Base-by-base conservation (phyloP, 441 rosid genomes). In the Pelargonium hybrid region DNA sequence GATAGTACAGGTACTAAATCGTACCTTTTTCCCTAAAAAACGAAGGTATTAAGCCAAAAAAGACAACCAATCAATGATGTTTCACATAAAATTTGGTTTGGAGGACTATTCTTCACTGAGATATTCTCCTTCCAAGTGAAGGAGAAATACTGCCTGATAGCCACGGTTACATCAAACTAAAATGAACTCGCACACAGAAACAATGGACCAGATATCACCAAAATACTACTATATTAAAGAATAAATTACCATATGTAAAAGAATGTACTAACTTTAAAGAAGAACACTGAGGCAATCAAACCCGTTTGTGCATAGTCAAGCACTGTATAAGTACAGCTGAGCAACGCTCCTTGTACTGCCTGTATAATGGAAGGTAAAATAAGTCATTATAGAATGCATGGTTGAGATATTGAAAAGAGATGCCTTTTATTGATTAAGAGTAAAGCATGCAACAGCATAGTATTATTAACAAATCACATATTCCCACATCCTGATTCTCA, bases 271-370 rank as follows among this genome's bases (percentile, higher is more conserved):
- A 92, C 98, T 75, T 92, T 94, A 63, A 94, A 92, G 82, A 94
- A 79, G 83, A 94, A 94, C 34, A 94, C 99, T 26, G 99, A 86
- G 23, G 99, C 98, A 80, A 92, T 92, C 73, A 94, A 76, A 75
- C 99, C 99, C 48, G 96, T 94, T 80, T 94, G 99, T 68, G 99
- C 97, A 66, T 94, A 92, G 85, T 94, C 98, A 57, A 94, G 96
- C 73, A 88, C 78, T 2, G 88, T 79, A 81, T 94, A 94, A 2
- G 90, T 64, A 75, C 96, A 89, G 73, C 83, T 84, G 70, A 94
- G 90, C 65, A 94, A 76, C 76, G 93, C 88, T 77, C 98, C 89
- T 89, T 94, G 96, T 65, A 94, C 62, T 69, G 85, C 75, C 99
- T 94, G 84, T 56, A 78, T 2, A 8, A 57, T 57, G 13, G 29